phyloP scores from a whole-genome alignment of 306 rosid species.

The Carpinus fangiana region DNA sequence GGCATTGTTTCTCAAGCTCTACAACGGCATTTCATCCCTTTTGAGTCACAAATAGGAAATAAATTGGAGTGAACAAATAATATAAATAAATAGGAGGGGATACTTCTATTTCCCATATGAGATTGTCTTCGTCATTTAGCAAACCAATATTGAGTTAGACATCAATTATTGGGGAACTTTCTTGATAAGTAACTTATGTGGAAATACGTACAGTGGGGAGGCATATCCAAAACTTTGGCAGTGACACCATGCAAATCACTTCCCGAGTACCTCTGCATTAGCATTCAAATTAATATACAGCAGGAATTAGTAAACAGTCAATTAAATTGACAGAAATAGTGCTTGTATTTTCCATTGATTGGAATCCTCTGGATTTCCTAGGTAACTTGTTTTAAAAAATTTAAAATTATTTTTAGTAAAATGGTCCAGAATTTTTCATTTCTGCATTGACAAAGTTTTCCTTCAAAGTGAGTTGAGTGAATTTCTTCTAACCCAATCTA shows the following conservation, averaged over 20 bases:
- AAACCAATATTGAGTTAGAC: not conserved
- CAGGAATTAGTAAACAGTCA: slow-evolving; percentile 11
- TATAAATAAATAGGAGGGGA: not conserved
- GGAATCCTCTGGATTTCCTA: not conserved
- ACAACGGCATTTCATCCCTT: too few relatives aligned
- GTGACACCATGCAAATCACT: slow-evolving; percentile 89
- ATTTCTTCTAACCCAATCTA: too few relatives aligned
- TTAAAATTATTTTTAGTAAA: too few relatives aligned
- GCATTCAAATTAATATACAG: slow-evolving; percentile 21
- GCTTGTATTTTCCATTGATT: not conserved
- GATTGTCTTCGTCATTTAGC: not conserved
- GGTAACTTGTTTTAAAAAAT: not conserved
- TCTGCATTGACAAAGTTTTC: too few relatives aligned
- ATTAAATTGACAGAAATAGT: not conserved
- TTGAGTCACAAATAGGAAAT: too few relatives aligned
- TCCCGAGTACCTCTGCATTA: slow-evolving; percentile 76
- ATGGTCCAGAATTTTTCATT: too few relatives aligned
- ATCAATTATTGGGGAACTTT: not conserved
- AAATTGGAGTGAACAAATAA: not conserved
- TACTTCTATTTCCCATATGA: not conserved
- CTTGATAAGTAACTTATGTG: not conserved
- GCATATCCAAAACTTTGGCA: slow-evolving; percentile 98
- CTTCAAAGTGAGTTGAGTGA: too few relatives aligned
- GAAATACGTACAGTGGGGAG: slow-evolving; percentile 76
- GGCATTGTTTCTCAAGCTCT: too few relatives aligned